Evolutionary conservation across 306 rosid species (phyloP), one percentile per base, ranked within the genome.

Genomic region (Senna siamea): DNA sequence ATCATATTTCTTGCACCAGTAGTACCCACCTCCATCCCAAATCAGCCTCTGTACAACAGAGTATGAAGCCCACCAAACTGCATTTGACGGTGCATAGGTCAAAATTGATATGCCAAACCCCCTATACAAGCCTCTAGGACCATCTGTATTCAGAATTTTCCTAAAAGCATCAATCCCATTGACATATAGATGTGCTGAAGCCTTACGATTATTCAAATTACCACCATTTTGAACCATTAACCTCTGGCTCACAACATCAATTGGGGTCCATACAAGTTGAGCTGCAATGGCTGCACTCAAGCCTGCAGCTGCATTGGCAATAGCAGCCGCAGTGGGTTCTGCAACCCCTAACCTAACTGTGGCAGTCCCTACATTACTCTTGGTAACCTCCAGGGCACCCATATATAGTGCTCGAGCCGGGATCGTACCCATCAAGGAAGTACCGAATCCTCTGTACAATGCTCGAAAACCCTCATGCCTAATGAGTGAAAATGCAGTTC

Each of bases 21-120:
- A 73, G 40, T 63, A 60, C 17, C 93, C 84, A 55, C 85, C 60
- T 74, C 93, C 96, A 22, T 76, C 80, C 96, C 93, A 88, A 10
- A 90, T 82, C 75, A 85, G 51, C 62, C 93, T 71, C 58, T 90
- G 96, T 0, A 86, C 82, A 48, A 86, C 80, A 50, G 88, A 85
- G 75, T 90, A 90, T 1, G 96, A 88, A 5, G 90, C 96, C 96
- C 96, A 90, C 96, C 96, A 90, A 52, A 90, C 81, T 0, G 96
- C 96, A 78, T 88, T 88, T 7, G 93, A 91, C 7, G 97, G 93
- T 2, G 93, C 93, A 61, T 91, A 85, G 0, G 97, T 91, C 80
- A 88, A 57, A 74, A 88, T 88, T 0, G 97, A 91, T 80, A 91
- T 76, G 80, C 94, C 97, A 18, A 91, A 88, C n/a, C 97, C 93